Conservation (phyloP, 2,329 filamentous ascomycete species). For the Cordyceps farinosa region DNA sequence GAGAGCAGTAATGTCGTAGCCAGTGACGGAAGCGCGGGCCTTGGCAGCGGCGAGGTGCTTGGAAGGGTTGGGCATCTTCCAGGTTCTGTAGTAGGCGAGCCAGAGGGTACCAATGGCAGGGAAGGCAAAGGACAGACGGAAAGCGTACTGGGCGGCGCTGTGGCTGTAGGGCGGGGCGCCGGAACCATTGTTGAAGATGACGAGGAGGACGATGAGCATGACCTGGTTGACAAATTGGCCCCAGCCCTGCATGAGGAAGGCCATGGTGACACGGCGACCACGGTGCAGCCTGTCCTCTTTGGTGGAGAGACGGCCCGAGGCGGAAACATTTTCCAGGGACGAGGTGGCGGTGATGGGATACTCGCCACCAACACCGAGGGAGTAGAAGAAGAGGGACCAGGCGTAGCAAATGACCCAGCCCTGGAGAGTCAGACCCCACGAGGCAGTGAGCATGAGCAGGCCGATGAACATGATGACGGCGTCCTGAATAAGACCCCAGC, state of each 20-base stretch:
- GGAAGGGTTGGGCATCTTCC: conserved; percentile 86
- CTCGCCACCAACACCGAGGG: conserved; percentile 70
- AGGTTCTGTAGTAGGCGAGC: conserved; percentile 94
- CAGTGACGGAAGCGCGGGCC: conserved; percentile 81
- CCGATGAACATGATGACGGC: conserved; percentile 90
- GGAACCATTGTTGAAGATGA: conserved; percentile 78
- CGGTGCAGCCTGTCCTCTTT: conserved; percentile 91
- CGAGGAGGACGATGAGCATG: conserved; percentile 77
- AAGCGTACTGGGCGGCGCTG: conserved; percentile 81
- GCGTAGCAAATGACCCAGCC: conserved; percentile 98
- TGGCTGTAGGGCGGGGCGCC: conserved; percentile 74
- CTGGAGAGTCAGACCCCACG: conserved; percentile 81
- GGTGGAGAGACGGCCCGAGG: conserved; percentile 83
- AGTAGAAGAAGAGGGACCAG: conserved; percentile 83
- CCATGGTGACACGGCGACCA: conserved; percentile 90
- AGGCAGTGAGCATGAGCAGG: conserved; percentile 84
- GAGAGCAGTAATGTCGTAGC: conserved; percentile 85
- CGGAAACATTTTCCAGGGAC: conserved; percentile 86
- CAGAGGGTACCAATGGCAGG: conserved; percentile 87
- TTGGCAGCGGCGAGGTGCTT: conserved; percentile 80
- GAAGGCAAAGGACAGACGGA: conserved; percentile 87
- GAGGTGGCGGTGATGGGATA: conserved; percentile 97
- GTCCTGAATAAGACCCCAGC: conserved; percentile 95
- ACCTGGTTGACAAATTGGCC: conserved; percentile 94
- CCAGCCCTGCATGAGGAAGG: conserved; percentile 98